Percentiles rank a stretch among this genome's conserved stretches.
Evolutionary conservation across 768 basidiomycete species (phyloP).

Genomic region (Suillus brevipes): DNA sequence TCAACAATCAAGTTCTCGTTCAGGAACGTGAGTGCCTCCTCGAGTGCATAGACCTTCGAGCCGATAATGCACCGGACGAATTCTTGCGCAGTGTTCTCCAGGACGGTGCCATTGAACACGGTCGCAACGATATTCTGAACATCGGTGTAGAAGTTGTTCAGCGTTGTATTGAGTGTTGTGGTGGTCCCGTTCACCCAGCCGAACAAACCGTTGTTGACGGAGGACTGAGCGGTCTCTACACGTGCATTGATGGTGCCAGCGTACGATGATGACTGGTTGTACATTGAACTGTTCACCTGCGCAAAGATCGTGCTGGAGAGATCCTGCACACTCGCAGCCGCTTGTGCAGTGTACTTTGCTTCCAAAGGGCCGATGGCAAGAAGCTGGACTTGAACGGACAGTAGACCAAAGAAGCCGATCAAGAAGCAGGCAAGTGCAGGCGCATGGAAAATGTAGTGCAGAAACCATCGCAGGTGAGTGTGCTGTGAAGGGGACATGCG

Average conservation of each 20-base stretch:
- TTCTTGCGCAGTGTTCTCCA: conserved; percentile 78
- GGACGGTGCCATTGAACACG: conserved; percentile 83
- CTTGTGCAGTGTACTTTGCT: conserved; percentile 61
- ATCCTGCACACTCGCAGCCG: conserved; percentile 58
- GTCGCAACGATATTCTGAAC: conserved; percentile 75
- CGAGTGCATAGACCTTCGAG: conserved; percentile 84
- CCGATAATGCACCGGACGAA: conserved; percentile 91
- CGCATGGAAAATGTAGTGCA: conserved; percentile 88
- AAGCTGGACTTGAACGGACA: conserved; percentile 87
- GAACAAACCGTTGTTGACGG: conserved; percentile 85
- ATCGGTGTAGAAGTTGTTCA: conserved; percentile 85
- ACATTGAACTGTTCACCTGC: conserved; percentile 82
- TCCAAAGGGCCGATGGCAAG: conserved; percentile 74
- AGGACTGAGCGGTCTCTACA: conserved; percentile 66
- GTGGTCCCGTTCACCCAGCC: conserved; percentile 96
- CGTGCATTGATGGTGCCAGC: conserved; percentile 75
- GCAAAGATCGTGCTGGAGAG: conserved; percentile 72
- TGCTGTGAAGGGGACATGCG: conserved; percentile 62
- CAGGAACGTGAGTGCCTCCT: conserved; percentile 87
- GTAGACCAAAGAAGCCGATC: conserved; percentile 87
- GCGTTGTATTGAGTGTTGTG: conserved; percentile 79
- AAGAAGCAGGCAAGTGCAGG: conserved; percentile 89
- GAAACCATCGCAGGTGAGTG: conserved; percentile 81
- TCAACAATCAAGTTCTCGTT: conserved; percentile 82
- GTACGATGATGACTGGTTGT: conserved; percentile 74